These are phyloP conservation scores for Akanthomyces uredinophilus DNA, from an alignment of 2,329 filamentous ascomycete species.

Conservation along the genomic window DNA sequence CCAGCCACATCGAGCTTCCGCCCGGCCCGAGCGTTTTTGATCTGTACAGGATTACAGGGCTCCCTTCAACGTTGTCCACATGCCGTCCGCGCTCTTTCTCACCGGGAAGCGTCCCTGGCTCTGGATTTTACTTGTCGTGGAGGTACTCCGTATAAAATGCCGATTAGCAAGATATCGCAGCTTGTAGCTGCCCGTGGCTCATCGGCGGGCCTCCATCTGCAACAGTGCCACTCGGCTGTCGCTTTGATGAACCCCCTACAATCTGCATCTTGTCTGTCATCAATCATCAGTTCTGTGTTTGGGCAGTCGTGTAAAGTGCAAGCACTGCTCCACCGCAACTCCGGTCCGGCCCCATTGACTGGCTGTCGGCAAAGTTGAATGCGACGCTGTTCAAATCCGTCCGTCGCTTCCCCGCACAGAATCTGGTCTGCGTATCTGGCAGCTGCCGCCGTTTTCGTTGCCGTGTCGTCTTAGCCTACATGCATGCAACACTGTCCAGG, in stretches of 20 bases:
- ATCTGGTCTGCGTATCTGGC: not conserved
- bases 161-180: not conserved
- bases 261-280: not conserved
- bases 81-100: not conserved
- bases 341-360: not conserved
- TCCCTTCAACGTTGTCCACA: not conserved
- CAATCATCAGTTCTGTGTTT: not conserved
- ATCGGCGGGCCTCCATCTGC: not conserved
- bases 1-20: slow-evolving; percentile 9
- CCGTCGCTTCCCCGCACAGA: not conserved
- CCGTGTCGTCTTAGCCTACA: not conserved
- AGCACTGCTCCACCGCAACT: not conserved
- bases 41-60: not conserved
- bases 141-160: not conserved
- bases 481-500: not conserved
- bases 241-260: not conserved
- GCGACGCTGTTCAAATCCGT: not conserved
- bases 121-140: not conserved
- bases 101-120: not conserved
- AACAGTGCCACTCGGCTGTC: not conserved
- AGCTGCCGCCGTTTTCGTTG: not conserved
- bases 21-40: slow-evolving; percentile 1
- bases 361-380: not conserved
- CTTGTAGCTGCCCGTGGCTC: not conserved
- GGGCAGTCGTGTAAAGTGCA: not conserved